phyloP scores from a whole-genome alignment of 306 rosid species.

The Quercus engelmannii region DNA sequence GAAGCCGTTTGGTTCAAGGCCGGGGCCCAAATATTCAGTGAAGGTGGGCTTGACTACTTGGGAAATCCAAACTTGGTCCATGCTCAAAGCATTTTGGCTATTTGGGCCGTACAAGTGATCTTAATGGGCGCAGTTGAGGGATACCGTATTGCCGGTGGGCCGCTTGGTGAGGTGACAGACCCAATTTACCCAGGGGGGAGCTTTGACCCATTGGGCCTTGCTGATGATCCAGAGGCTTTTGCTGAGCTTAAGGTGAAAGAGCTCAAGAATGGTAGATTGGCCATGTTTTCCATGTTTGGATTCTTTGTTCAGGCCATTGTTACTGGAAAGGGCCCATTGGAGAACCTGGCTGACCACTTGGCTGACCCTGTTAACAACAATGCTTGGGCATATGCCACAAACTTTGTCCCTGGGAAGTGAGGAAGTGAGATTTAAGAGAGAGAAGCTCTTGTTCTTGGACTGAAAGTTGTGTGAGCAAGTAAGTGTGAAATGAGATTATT shows the following conservation, averaged over 20 bases:
- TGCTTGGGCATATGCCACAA: no score
- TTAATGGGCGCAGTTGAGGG: slow-evolving; percentile 32
- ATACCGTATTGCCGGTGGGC: slow-evolving; percentile 20
- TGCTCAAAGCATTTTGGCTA: slow-evolving; percentile 32
- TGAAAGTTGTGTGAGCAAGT: no score
- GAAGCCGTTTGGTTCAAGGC: no score
- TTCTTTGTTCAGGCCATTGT: slow-evolving; percentile 30
- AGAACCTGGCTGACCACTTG: slow-evolving; percentile 4
- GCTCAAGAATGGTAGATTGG: slow-evolving; percentile 25
- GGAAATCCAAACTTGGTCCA: slow-evolving; percentile 30
- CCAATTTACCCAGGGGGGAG: slow-evolving; percentile 27
- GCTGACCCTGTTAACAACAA: slow-evolving; percentile 29
- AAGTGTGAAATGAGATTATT: neutral
- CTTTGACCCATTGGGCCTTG: neutral
- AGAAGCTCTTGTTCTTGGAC: neutral
- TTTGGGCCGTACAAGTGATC: slow-evolving; percentile 28
- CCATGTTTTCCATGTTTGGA: slow-evolving; percentile 32
- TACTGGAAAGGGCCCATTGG: slow-evolving; percentile 29
- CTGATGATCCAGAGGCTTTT: slow-evolving; percentile 26
- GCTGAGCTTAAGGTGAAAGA: slow-evolving; percentile 34
- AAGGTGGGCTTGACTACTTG: neutral
- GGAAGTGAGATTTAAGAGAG: neutral
- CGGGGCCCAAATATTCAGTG: no score
- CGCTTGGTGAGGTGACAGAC: slow-evolving; percentile 18
- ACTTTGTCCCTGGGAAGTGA: no score